Evolutionary conservation across 495 filamentous ascomycete genomes (phyloP), one percentile per base, ranked within the genome.

Genomic region (Thermochaetoides thermophila): DNA sequence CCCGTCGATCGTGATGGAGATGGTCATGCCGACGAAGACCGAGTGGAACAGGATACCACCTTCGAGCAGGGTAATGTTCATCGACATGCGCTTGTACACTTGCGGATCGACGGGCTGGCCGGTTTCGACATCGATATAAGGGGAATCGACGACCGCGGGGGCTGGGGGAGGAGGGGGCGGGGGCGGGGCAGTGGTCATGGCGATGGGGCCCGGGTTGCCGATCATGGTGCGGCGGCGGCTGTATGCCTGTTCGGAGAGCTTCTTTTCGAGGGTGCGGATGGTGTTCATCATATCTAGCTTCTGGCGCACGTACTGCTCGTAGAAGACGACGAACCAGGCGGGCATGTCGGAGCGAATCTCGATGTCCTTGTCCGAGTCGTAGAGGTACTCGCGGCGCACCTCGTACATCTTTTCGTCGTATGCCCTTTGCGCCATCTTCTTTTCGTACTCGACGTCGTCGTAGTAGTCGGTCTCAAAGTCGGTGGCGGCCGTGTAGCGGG

Each of bases 21-120:
- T 53, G 1, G 75, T 74, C 68, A 80, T 78, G 27, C 75, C 75
- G 43, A 76, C 71, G 50, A 76, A 76, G 38, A 76, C 61, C 35
- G 59, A 65, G 52, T 76, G 72, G 56, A 76, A 72, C 18, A 71
- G 49, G 36, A 70, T 70, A 47, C 68, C 66, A 19, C 63, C 61
- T 45, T 70, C 68, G 12, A 71, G 56, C 0, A 71, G 57, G 13
- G 64, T 67, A 37, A 69, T 69, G 42, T 71, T 64, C 40, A 68
- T 43, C 10, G 55, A 57, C 57, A 64, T 60, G 48, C 58, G 62
- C 50, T 50, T 57, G 48, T 54, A 59, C 16, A 66, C 56, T 6
- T 56, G 27, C 23, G 59, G 61, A 37, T 66, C 55, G 1, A 67
- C 55, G 1, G 51, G 31, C 27, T 51, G 42, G 26, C 59, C 55